Evolutionary conservation across 2,329 filamentous ascomycete species (phyloP), one percentile per base, ranked within the genome.

Genomic region (Penicillium sp.): DNA sequence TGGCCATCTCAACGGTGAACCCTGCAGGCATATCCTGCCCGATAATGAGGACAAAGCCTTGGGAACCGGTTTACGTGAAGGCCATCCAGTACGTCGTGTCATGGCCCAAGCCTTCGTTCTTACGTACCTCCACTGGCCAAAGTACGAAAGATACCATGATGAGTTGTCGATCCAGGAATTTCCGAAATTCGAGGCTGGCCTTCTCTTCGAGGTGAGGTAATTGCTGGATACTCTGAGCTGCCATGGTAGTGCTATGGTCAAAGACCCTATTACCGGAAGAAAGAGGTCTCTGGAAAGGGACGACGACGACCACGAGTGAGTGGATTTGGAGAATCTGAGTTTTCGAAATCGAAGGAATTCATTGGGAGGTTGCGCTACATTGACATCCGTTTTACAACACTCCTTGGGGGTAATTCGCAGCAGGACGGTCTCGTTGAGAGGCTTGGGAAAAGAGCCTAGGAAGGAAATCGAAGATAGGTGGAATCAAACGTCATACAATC

Each of bases 141-240:
- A 35, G 5, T 5, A 35, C 7, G 4, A 57, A 31, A 10, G 2
- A 19, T 1, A 12, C n/a, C 1, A 9, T 49, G 55, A 12, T 62
- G 57, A 13, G 19, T 0, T 6, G 9, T 2, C 6, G 38, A 13
- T 5, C n/a, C 10, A 13, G n/a, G 4, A 13, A 3, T 9, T 1
- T 45, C 42, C 42, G n/a, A 27, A n/a, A 6, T 60, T 53, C 31
- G 55, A 25, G 31, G 46, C 42, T 47, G 60, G 61, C 25, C 38
- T 62, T 2, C 41, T 60, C 19, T 25, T 12, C 29, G 54, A 57
- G 17, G 37, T 56, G 4, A 47, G 50, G 27, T 21, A 29, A 9
- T 12, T 19, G 19, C 45, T 61, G 17, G 12, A 57, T 12, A 10
- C 29, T 12, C 9, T 23, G 13, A 48, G 10, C 4, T 10, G 0